Percentiles rank a stretch among this genome's conserved stretches.
Conservation (phyloP, 805 yeast species). For the Wickerhamiella galacta region DNA sequence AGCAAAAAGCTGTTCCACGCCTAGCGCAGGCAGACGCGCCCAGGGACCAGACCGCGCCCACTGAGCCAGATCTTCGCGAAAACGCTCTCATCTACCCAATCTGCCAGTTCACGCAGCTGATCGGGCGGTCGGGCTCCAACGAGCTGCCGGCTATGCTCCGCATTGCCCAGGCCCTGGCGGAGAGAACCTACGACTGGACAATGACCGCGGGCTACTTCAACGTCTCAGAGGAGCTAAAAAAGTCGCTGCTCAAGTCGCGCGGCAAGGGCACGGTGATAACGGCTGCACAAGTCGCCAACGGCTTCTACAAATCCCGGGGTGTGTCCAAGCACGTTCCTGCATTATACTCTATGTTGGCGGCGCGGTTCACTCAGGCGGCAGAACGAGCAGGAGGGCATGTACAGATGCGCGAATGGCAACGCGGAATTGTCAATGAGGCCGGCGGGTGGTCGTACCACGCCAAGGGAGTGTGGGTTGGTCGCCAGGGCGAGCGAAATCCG, state of each 20-base stretch:
- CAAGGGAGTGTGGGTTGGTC: constrained; percentile 77
- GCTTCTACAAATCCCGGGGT: constrained; percentile 75
- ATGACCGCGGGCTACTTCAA: constrained; percentile 96
- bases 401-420: constrained; percentile 64
- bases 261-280: constrained; percentile 60
- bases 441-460: constrained; percentile 98
- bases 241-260: constrained; percentile 31
- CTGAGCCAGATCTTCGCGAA: too few species aligned
- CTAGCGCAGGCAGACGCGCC: constrained; percentile 1
- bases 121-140: constrained; percentile 23
- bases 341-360: constrained; percentile 67
- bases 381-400: constrained; percentile 29
- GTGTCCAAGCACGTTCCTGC: constrained; percentile 67
- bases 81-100: constrained; percentile 60
- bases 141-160: neutral
- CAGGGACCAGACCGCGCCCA: constrained; percentile 6
- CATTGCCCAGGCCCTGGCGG: neutral
- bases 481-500: constrained; percentile 30
- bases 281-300: constrained; percentile 88
- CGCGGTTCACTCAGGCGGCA: constrained; percentile 44
- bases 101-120: constrained; percentile 76
- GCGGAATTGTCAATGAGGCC: constrained; percentile 64
- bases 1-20: too few species aligned
- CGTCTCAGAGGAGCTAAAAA: constrained; percentile 59
- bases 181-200: constrained; percentile 35